Base-by-base conservation (phyloP, 345 rosid genomes). In the Murraya paniculata region DNA sequence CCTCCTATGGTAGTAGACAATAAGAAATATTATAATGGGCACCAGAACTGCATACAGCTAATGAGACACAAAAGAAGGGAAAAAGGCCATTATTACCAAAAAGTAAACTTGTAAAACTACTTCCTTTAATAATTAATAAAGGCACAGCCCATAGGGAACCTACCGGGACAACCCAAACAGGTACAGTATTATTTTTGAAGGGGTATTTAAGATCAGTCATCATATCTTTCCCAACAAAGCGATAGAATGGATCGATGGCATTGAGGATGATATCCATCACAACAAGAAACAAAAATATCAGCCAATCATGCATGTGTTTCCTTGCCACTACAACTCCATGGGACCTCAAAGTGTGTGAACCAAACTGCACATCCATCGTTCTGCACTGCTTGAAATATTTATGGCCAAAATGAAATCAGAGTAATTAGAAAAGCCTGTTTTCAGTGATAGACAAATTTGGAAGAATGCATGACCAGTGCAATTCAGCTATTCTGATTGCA, bases 211-310 rank as follows among this genome's bases (percentile, higher is more conserved):
- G 93, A 85, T 93, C 94, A 60, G 86, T 85, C 97, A 93, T 92
- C 99, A 95, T 92, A 83, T 93, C 94, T 81, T 92, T 89, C 41
- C 99, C 96, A 25, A 95, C 93, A 83, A 82, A 95, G 62, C 97
- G 93, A 82, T 90, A 90, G 84, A 92, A 95, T 21, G 99, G 99
- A 76, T 89, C 90, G 24, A 92, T 82, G 31, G 85, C 36, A 78
- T 72, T 74, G 78, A 92, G 87, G 65, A 80, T 33, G 65, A 72
- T 61, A 55, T 79, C 90, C 18, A 91, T 77, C 73, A 84, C 76
- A 75, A 80, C 81, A 71, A 95, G 97, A 67, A 93, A 76, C 76
- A 88, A 35, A 61, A 95, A 90, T 75, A 89, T 84, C 65, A 91
- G 86, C 98, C 99, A 91, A 82, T 93, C 99, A 77, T 90, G 90